A percentile compares a stretch with the other conserved stretches of the same genome.
Evolutionary conservation across 257 asterid species (phyloP).

Genomic region (Capsicum baccatum): DNA sequence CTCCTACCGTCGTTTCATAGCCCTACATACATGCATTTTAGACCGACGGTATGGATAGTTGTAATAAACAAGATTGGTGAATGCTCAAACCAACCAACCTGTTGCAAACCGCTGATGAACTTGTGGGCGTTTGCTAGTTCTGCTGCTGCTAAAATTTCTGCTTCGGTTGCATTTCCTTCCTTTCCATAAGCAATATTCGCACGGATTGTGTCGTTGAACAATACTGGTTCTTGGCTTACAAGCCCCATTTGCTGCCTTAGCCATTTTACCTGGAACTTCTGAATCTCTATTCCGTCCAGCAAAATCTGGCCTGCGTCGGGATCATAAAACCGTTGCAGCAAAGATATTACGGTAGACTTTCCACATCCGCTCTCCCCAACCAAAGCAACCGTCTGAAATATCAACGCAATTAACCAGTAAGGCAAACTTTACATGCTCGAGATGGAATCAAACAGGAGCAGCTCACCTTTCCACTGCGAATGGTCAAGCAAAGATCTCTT

Average conservation of each 20-base stretch:
- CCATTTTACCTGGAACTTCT: slow-evolving; percentile 78
- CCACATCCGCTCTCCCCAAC: slow-evolving; percentile 98
- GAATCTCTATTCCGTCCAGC: slow-evolving; percentile 77
- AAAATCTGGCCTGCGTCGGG: slow-evolving; percentile 75
- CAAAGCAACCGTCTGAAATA: slow-evolving; percentile 76
- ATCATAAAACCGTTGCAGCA: slow-evolving; percentile 81
- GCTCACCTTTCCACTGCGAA: slow-evolving; percentile 78
- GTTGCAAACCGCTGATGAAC: slow-evolving; percentile 74
- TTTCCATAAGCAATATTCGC: slow-evolving; percentile 87
- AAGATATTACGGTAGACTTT: slow-evolving; percentile 79
- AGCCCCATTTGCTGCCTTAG: slow-evolving; percentile 93
- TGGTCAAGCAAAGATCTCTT: slow-evolving; percentile 64
- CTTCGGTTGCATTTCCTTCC: slow-evolving; percentile 78
- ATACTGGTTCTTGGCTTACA: slow-evolving; percentile 87
- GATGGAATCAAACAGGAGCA: not conserved
- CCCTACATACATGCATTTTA: slow-evolving; percentile 43
- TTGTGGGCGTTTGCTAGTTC: slow-evolving; percentile 91
- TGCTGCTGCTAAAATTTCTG: slow-evolving; percentile 73
- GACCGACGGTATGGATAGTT: not conserved
- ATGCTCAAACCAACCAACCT: slow-evolving; percentile 33
- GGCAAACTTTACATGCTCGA: not conserved
- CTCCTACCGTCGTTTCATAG: slow-evolving; percentile 82
- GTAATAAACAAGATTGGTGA: not conserved
- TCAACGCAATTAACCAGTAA: not conserved
- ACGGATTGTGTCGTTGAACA: slow-evolving; percentile 81